These are phyloP conservation scores for Penicillium simplicissimum DNA, from an alignment of 495 filamentous ascomycete species.

Conservation along the genomic window DNA sequence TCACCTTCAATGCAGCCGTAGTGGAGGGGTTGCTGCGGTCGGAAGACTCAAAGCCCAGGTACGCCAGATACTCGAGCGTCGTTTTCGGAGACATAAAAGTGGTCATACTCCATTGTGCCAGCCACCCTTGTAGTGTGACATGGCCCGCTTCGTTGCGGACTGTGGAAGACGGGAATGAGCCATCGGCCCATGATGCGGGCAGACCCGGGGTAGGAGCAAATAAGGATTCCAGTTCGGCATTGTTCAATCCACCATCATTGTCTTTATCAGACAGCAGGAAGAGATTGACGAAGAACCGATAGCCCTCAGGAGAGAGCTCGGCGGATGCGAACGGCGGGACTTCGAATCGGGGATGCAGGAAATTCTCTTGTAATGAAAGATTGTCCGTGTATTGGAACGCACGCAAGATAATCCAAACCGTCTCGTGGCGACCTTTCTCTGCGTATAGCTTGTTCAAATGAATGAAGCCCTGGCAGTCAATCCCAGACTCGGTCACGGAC, in stretches of 20 bases:
- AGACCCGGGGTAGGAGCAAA: constrained; percentile 94
- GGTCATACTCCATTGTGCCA: constrained; percentile 99
- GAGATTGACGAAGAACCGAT: constrained; percentile 95
- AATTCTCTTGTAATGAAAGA: constrained; percentile 82
- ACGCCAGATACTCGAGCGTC: constrained; percentile 91
- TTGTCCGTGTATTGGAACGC: constrained; percentile 96
- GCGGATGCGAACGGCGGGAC: constrained; percentile 88
- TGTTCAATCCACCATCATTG: constrained; percentile 91
- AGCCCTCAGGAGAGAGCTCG: constrained; percentile 90
- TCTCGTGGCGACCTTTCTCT: constrained; percentile 97
- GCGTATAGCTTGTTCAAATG: constrained; percentile 92
- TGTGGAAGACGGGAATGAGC: constrained; percentile 90
- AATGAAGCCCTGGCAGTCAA: constrained; percentile 80
- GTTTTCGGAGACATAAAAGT: constrained; percentile 95
- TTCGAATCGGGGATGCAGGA: constrained; percentile 92
- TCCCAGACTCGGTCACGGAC: constrained; percentile 68
- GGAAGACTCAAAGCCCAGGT: constrained; percentile 81
- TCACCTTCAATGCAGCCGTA: constrained; percentile 84
- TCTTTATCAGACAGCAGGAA: constrained; percentile 96
- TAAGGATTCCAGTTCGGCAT: constrained; percentile 76
- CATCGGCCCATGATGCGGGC: constrained; percentile 83
- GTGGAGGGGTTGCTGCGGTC: constrained; percentile 64
- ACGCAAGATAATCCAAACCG: constrained; percentile 94
- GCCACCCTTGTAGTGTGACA: constrained; percentile 95
- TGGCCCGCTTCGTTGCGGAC: constrained; percentile 93